These are phyloP conservation scores for Elongisporangium prolatum DNA, from an alignment of 352 stramenopile genomes.

Conservation along the genomic window DNA sequence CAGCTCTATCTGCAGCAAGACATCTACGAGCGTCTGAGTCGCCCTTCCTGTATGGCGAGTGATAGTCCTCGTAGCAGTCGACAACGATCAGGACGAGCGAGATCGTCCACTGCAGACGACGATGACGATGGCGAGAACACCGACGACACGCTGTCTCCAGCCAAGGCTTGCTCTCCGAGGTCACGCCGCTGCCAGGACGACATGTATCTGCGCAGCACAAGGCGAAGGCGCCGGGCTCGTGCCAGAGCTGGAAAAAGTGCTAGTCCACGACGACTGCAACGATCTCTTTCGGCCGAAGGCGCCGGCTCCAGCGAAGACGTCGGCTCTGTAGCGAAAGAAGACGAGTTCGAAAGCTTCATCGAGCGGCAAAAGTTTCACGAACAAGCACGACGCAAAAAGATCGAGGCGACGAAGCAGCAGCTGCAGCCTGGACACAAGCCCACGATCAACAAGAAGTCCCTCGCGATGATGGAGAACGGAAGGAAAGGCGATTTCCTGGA, in stretches of 20 bases:
- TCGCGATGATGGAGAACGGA: constrained; percentile 75
- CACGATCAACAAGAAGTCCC: constrained; percentile 78
- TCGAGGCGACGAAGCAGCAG: constrained; percentile 61
- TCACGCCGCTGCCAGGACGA: constrained; percentile 42
- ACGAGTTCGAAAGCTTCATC: constrained; percentile 69
- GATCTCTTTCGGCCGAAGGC: constrained; percentile 49
- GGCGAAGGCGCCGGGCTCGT: constrained; percentile 5
- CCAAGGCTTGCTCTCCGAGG: constrained; percentile 13
- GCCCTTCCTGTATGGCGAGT: constrained; percentile 26
- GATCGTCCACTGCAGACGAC: constrained; percentile 21
- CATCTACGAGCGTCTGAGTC: constrained; percentile 80
- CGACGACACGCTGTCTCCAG: constrained; percentile 7
- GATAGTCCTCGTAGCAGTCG: constrained; percentile 14
- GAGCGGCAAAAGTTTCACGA: constrained; percentile 75
- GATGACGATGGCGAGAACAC: constrained; percentile 21
- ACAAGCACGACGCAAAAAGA: constrained; percentile 53
- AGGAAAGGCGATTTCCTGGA: constrained; percentile 80
- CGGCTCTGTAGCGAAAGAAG: constrained; percentile 16
- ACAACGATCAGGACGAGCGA: constrained; percentile 13
- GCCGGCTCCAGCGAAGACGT: constrained; percentile 27
- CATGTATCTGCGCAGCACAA: constrained; percentile 31
- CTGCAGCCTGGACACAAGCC: constrained; percentile 53
- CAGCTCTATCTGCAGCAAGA: constrained; percentile 84
- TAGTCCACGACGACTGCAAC: constrained; percentile 17
- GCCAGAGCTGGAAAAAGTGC: constrained; percentile 13